Evolutionary conservation across 108 stramenopile genomes (phyloP).

Genomic region (Discostella pseudostelligera): DNA sequence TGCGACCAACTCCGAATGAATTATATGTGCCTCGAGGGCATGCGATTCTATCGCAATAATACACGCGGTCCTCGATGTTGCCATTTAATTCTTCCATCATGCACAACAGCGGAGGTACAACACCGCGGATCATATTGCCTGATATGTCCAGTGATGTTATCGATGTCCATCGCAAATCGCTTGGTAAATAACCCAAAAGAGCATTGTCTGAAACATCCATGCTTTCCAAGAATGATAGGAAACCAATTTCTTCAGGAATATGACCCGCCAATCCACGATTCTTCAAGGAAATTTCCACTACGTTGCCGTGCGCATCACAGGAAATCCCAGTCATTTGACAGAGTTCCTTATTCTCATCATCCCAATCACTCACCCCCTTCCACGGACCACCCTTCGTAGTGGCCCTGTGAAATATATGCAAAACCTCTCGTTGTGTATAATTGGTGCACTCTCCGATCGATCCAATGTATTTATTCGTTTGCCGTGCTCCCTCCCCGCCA

Average conservation of each 20-base stretch:
- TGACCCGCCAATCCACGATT: slow-evolving; percentile 45
- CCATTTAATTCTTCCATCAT: slow-evolving; percentile 54
- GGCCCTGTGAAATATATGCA: slow-evolving; percentile 37
- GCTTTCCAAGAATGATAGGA: slow-evolving; percentile 41
- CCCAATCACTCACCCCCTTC: slow-evolving; percentile 31
- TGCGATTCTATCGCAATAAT: slow-evolving; percentile 51
- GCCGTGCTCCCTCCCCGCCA: slow-evolving; percentile 21
- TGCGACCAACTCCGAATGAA: slow-evolving; percentile 23
- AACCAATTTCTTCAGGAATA: slow-evolving; percentile 52
- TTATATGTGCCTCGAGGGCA: slow-evolving; percentile 50
- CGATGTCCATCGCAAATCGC: slow-evolving; percentile 56
- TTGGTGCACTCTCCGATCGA: slow-evolving; percentile 30
- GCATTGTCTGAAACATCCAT: slow-evolving; percentile 58
- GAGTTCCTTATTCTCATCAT: slow-evolving; percentile 9
- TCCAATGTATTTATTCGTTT: slow-evolving; percentile 48
- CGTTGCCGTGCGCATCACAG: slow-evolving; percentile 46
- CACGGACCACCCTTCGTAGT: slow-evolving; percentile 25
- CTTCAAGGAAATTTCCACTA: slow-evolving; percentile 39
- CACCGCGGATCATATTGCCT: slow-evolving; percentile 50
- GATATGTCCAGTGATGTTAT: slow-evolving; percentile 48
- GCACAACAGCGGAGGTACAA: slow-evolving; percentile 58
- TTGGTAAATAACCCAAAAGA: slow-evolving; percentile 51
- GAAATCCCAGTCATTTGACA: slow-evolving; percentile 60
- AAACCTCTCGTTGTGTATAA: slow-evolving; percentile 31
- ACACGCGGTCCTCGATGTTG: slow-evolving; percentile 40